phyloP scores from a whole-genome alignment of 208 protist genomes.

The Strigomonas galati region DNA sequence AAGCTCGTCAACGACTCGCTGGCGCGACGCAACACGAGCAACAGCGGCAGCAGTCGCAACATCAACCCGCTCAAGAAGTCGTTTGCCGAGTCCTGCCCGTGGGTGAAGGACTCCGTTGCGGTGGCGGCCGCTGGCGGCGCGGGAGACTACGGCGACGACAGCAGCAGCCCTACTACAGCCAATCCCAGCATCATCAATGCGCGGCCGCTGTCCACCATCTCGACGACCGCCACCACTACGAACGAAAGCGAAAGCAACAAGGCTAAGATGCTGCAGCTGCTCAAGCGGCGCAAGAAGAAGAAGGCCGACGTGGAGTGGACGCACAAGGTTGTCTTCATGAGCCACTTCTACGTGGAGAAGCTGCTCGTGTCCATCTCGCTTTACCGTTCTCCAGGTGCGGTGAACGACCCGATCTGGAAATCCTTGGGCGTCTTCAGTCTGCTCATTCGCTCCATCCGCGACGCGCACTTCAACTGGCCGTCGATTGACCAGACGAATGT shows the following conservation, averaged over 20 bases:
- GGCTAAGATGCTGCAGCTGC: not conserved
- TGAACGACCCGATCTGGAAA: slow-evolving; percentile 73
- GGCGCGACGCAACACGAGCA: not conserved
- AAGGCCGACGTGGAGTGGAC: slow-evolving; percentile 20
- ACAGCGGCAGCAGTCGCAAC: not conserved
- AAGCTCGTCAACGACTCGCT: not conserved
- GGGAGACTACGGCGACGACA: not conserved
- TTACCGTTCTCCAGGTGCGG: slow-evolving; percentile 64
- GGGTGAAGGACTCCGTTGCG: slow-evolving; percentile 8
- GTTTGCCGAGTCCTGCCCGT: not conserved
- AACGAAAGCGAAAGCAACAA: not conserved
- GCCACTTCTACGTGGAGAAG: slow-evolving; percentile 51
- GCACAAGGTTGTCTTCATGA: slow-evolving; percentile 42
- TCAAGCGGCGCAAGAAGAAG: not conserved
- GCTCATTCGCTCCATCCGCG: slow-evolving; percentile 64
- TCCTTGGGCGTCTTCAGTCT: slow-evolving; percentile 53
- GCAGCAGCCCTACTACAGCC: not conserved
- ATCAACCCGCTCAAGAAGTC: not conserved
- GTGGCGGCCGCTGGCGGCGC: not conserved
- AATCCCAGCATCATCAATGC: not conserved
- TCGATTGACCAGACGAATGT: slow-evolving; percentile 47
- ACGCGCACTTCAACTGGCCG: slow-evolving; percentile 65
- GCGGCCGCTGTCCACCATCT: slow-evolving; percentile 5
- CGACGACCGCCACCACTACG: not conserved
- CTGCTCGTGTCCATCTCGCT: slow-evolving; percentile 70